Conservation (phyloP, 352 stramenopile genomes). For the Phytopythium montanum region DNA sequence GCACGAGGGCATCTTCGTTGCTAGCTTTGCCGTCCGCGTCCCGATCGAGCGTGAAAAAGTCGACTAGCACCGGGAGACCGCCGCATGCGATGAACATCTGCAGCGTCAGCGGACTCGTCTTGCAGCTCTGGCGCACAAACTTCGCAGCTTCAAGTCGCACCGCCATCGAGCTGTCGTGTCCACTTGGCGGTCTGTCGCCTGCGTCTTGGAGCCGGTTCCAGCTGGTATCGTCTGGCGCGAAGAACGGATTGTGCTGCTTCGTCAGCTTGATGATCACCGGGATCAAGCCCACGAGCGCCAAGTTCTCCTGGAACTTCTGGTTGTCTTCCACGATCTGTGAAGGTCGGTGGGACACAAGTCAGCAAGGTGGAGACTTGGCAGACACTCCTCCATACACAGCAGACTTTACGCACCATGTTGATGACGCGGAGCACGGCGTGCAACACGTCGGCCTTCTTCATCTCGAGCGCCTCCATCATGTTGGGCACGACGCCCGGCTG, state of each 20-base stretch:
- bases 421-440: constrained; percentile 84
- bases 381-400: background rate
- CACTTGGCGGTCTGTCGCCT: constrained; percentile 5
- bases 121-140: constrained; percentile 87
- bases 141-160: constrained; percentile 86
- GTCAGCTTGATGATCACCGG: constrained; percentile 90
- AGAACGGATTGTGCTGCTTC: constrained; percentile 42
- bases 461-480: constrained; percentile 92
- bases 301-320: constrained; percentile 88
- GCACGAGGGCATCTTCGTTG: constrained; percentile 50
- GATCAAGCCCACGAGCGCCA: constrained; percentile 89
- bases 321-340: constrained; percentile 88
- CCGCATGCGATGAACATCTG: constrained; percentile 94
- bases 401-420: constrained; percentile 65
- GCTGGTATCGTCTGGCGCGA: constrained; percentile 15
- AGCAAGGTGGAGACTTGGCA: background rate
- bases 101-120: constrained; percentile 84
- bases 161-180: constrained; percentile 35
- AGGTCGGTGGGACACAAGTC: constrained; percentile 5
- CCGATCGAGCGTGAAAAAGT: constrained; percentile 58
- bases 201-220: background rate
- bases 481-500: constrained; percentile 90
- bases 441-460: constrained; percentile 87
- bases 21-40: background rate
- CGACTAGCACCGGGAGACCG: constrained; percentile 80